Evolutionary conservation across 371 early-diverging fungal species (phyloP).

Genomic region (Mucor indicus): DNA sequence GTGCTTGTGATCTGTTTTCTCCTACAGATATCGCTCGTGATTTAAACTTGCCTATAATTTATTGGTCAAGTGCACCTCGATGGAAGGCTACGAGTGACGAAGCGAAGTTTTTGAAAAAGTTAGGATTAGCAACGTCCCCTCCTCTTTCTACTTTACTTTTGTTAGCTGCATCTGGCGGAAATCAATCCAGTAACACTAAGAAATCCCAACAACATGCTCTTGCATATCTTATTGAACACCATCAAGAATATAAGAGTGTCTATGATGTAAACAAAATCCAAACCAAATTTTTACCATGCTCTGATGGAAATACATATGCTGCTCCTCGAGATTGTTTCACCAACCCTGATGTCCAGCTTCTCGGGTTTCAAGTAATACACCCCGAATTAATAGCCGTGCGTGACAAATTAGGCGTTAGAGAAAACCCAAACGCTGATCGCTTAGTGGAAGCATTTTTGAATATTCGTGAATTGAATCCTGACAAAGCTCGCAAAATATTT

Average conservation of each 20-base stretch:
- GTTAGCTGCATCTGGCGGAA: slow-evolving; percentile 41
- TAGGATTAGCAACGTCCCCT: slow-evolving; percentile 65
- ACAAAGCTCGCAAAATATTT: slow-evolving; percentile 57
- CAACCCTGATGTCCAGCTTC: slow-evolving; percentile 56
- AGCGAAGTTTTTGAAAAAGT: slow-evolving; percentile 58
- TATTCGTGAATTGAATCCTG: slow-evolving; percentile 37
- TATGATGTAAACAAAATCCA: slow-evolving; percentile 49
- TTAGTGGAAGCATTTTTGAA: slow-evolving; percentile 46
- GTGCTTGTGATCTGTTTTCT: slow-evolving; percentile 70
- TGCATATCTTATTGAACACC: slow-evolving; percentile 72
- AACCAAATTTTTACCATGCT: slow-evolving; percentile 66
- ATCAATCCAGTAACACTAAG: slow-evolving; percentile 8
- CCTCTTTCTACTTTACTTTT: slow-evolving; percentile 53
- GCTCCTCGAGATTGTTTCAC: slow-evolving; percentile 63
- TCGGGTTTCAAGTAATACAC: slow-evolving; percentile 70
- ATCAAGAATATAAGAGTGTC: slow-evolving; percentile 44
- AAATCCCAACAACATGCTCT: slow-evolving; percentile 52
- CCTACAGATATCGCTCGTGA: slow-evolving; percentile 62
- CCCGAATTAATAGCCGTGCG: slow-evolving; percentile 52
- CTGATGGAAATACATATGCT: slow-evolving; percentile 34
- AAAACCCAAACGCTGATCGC: slow-evolving; percentile 53
- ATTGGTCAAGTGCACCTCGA: slow-evolving; percentile 56
- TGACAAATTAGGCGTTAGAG: slow-evolving; percentile 68
- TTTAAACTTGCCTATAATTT: slow-evolving; percentile 68
- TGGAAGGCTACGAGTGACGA: slow-evolving; percentile 55